Base-by-base conservation (phyloP, 176 grass and related monocot species). In the Melocanna baccifera region DNA sequence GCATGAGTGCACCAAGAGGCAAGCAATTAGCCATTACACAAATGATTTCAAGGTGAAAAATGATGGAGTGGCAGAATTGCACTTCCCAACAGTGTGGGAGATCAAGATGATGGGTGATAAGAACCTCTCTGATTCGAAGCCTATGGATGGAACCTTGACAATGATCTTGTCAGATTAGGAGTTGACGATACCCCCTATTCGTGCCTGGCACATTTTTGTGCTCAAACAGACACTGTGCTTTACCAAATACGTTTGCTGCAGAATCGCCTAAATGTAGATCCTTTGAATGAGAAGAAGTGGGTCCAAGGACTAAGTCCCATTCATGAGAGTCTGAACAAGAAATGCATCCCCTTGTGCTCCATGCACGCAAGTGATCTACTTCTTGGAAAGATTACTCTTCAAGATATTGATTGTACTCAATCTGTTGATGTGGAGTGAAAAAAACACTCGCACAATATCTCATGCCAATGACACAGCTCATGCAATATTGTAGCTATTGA, bases 101-200 rank as follows among this genome's bases (percentile, higher is more conserved):
- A 91, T 98, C 81, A 95, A 83, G 87, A 98, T 98, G 92, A 98
- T 98, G 91, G 92, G 92, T 22, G 88, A 96, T 73, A 91, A 89
- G 81, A 92, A 93, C 28, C 63, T 95, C 10, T 87, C 87, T 12
- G 92, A 98, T 71, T 91, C 92, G 32, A 91, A 86, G 78, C 92
- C 92, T 62, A 89, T 95, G 76, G 96, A 98, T 90, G 89, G 91
- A 50, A 51, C 87, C 53, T 85, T 98, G 63, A 91, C 96, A 25
- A 92, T 95, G 85, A 93, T 92, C 18, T 89, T 98, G 87, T 90
- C 16, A 91, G 91, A 76, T 79, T 98, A 73, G 90, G 91, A 32
- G 81, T 93, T 52, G 84, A 90, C 62, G 89, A 90, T 52, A 69
- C 81, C 43, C 76, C 83, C 22, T 72, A 80, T 28, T 68, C 87